A percentile compares a stretch with the other conserved stretches of the same genome.
These are phyloP conservation scores for Cystobasidium tubakii DNA, from an alignment of 768 basidiomycete species.

Conservation along the genomic window DNA sequence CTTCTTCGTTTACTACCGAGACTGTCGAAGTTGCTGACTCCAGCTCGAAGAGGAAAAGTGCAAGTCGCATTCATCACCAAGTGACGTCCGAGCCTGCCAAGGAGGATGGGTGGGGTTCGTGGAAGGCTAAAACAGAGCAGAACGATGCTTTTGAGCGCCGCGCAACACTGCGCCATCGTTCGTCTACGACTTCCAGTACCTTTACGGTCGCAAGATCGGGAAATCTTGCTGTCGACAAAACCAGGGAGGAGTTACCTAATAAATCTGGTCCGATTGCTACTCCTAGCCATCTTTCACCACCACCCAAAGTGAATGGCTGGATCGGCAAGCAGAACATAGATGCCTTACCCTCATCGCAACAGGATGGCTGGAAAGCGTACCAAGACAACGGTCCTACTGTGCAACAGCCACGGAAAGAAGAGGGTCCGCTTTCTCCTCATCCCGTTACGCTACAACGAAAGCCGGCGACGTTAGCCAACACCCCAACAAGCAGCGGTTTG, in stretches of 20 bases:
- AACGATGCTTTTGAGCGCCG: slow-evolving; percentile 17
- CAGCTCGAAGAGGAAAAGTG: background rate
- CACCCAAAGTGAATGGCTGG: background rate
- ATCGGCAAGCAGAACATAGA: background rate
- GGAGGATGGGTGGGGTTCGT: background rate
- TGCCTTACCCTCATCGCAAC: background rate
- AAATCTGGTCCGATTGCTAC: background rate
- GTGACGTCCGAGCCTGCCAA: background rate
- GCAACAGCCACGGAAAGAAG: background rate
- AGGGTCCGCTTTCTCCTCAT: background rate
- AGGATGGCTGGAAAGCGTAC: background rate
- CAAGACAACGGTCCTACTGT: background rate
- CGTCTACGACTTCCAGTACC: background rate
- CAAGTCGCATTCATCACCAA: no score
- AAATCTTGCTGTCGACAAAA: background rate
- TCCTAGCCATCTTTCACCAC: background rate
- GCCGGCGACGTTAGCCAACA: background rate
- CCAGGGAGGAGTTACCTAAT: background rate
- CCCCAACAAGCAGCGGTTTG: background rate
- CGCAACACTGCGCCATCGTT: background rate
- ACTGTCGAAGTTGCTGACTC: background rate
- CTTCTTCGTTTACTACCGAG: background rate
- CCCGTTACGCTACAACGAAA: background rate
- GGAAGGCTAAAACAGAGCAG: background rate
- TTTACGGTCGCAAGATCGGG: background rate